Evolutionary conservation across 2,329 filamentous ascomycete species (phyloP), one percentile per base, ranked within the genome.

Genomic region (Acephala macrosclerotiorum): DNA sequence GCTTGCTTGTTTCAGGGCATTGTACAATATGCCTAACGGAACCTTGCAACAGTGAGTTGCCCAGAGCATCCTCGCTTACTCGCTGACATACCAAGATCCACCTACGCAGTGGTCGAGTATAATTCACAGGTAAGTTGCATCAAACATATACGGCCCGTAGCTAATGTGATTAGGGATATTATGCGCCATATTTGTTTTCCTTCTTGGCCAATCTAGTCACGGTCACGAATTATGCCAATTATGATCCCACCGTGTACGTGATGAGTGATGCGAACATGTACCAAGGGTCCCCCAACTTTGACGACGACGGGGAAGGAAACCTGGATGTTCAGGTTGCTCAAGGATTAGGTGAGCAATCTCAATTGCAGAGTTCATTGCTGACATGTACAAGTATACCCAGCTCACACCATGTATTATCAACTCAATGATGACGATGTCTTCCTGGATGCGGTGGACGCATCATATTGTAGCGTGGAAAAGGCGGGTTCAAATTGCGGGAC

Each of bases 321-420:
- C 29, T 64, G 9, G 63, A 65, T 57, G 9, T 61, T 29, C 58
- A 65, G 35, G 16, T 57, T 26, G 58, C 63, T 25, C 35, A 45
- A 40, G 58, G 47, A 29, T n/a, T 62, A 25, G 61, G 61, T 63
- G 33, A 38, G 47, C 83, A 82, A 7, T 83, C 85, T 68, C 25
- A 38, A 25, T 22, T 42, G 14, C 20, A 8, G 11, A 58, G 6
- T 20, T 9, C 56, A 14, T 40, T 22, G 22, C 29, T 40, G 12
- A 58, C 12, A 11, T n/a, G 35, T 8, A 18, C 26, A 49, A 35
- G 38, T 57, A 25, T 63, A 63, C 42, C 61, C 61, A n/a, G 36
- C 42, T n/a, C 75, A 79, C 49, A 77, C 82, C 33, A 80, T 80
- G 55, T 73, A 84, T 35, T 84, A 82, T 72, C 80, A 83, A 73